Conservation (phyloP, 305 asterid genomes). For the Fraxinus sp. region DNA sequence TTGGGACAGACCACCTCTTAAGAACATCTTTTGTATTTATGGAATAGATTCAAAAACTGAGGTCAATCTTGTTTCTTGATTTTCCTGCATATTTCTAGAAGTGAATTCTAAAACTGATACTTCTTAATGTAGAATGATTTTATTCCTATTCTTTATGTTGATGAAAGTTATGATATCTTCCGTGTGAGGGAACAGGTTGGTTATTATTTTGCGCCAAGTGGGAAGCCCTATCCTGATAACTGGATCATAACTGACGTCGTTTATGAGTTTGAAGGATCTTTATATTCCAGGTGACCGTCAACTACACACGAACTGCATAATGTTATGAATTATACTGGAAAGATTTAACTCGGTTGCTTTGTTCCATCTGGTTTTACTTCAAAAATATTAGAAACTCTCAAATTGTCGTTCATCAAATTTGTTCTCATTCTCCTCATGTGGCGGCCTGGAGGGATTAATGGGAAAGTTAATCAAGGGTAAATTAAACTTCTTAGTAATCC, state of each 20-base stretch:
- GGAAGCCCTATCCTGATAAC: constrained; percentile 99
- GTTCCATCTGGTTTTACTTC: neutral
- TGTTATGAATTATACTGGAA: constrained; percentile 7
- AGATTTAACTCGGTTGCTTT: constrained; percentile 10
- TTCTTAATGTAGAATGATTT: constrained; percentile 9
- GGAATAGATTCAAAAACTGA: constrained; percentile 89
- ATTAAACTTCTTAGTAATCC: neutral
- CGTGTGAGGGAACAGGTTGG: constrained; percentile 68
- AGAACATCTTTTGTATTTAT: constrained; percentile 93
- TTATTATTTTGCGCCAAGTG: constrained; percentile 97
- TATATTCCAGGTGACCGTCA: constrained; percentile 74
- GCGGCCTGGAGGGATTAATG: neutral
- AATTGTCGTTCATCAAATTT: neutral
- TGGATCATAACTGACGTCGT: constrained; percentile 93
- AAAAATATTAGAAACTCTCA: neutral
- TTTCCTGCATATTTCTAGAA: constrained; percentile 24
- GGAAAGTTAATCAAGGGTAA: neutral
- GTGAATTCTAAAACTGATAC: constrained; percentile 18
- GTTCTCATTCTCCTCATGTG: neutral
- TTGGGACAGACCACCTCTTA: constrained; percentile 99
- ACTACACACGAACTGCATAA: constrained; percentile 15
- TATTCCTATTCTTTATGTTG: constrained; percentile 23
- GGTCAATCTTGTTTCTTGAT: constrained; percentile 49
- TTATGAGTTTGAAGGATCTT: constrained; percentile 87
- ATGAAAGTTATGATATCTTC: constrained; percentile 26